Conservation (phyloP, 805 yeast genomes). For the Candida andamanensis region DNA sequence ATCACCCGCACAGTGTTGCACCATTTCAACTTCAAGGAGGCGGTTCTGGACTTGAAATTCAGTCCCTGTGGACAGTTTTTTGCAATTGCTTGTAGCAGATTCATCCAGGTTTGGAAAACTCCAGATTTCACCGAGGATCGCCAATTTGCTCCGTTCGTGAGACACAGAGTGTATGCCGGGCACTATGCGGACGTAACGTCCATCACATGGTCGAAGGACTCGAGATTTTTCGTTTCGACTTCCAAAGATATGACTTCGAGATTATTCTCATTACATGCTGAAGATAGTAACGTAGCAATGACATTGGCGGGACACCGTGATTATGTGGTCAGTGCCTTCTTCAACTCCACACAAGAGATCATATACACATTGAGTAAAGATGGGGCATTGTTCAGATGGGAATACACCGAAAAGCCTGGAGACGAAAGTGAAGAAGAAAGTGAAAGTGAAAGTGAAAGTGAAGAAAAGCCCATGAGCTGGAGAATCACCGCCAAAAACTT, state of each 20-base stretch:
- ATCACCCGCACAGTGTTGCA: slow-evolving; percentile 79
- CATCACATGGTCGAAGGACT: slow-evolving; percentile 85
- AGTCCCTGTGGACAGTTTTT: slow-evolving; percentile 85
- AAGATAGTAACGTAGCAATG: slow-evolving; percentile 68
- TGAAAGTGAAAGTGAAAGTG: slow-evolving; percentile 34
- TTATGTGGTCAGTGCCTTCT: slow-evolving; percentile 80
- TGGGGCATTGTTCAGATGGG: slow-evolving; percentile 93
- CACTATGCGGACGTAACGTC: slow-evolving; percentile 80
- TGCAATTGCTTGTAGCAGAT: slow-evolving; percentile 79
- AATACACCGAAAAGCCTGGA: slow-evolving; percentile 58
- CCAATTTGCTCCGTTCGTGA: slow-evolving; percentile 93
- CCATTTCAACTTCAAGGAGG: slow-evolving; percentile 87
- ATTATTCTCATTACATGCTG: slow-evolving; percentile 69
- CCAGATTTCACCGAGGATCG: slow-evolving; percentile 77
- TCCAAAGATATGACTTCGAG: slow-evolving; percentile 89
- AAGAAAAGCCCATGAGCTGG: slow-evolving; percentile 55
- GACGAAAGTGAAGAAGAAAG: slow-evolving; percentile 40
- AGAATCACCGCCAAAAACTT: slow-evolving; percentile 73
- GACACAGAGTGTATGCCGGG: slow-evolving; percentile 87
- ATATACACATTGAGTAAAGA: slow-evolving; percentile 91
- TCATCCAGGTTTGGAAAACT: slow-evolving; percentile 90
- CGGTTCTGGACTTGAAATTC: slow-evolving; percentile 69
- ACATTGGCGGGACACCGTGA: slow-evolving; percentile 92
- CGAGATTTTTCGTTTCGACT: slow-evolving; percentile 79
- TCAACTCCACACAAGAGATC: slow-evolving; percentile 80